Evolutionary conservation across 1,139 yeast species (phyloP).

Genomic region (Oligophagozyma castellii): DNA sequence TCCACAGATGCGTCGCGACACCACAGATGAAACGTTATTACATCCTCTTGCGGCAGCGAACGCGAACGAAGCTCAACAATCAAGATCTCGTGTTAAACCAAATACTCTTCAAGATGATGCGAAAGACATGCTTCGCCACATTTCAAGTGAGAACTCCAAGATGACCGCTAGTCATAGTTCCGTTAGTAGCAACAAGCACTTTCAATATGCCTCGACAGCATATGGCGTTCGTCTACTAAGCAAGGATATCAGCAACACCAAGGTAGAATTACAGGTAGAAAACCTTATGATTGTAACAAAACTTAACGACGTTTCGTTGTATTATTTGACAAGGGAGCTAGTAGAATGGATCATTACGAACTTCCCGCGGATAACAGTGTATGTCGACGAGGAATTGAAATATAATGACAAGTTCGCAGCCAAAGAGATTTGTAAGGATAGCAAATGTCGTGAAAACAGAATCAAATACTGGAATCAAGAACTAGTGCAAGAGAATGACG

Average conservation of each 20-base stretch:
- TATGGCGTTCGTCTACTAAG: constrained; percentile 75
- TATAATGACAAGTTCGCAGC: constrained; percentile 51
- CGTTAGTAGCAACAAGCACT: constrained; percentile 36
- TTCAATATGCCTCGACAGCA: constrained; percentile 71
- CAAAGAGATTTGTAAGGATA: constrained; percentile 21
- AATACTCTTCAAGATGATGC: constrained; percentile 2
- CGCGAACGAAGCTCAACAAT: no score
- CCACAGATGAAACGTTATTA: no score
- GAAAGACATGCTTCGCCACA: constrained; percentile 4
- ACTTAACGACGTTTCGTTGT: constrained; percentile 67
- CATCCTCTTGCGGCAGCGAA: no score
- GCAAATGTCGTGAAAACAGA: constrained; percentile 21
- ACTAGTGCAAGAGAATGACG: constrained; percentile 36
- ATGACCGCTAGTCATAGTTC: constrained; percentile 3
- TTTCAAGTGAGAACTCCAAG: constrained; percentile 3
- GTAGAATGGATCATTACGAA: constrained; percentile 56
- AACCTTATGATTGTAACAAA: constrained; percentile 73
- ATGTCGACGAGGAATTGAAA: constrained; percentile 55
- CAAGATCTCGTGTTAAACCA: no score
- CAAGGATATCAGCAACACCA: constrained; percentile 58
- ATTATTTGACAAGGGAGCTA: constrained; percentile 60
- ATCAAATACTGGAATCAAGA: constrained; percentile 58
- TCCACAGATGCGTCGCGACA: no score
- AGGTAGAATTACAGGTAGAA: constrained; percentile 54
- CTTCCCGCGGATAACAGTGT: constrained; percentile 40